A percentile compares a stretch with the other conserved stretches of the same genome.
Evolutionary conservation across 768 basidiomycete genomes (phyloP).

Genomic region (Leccinum subgranulosum): DNA sequence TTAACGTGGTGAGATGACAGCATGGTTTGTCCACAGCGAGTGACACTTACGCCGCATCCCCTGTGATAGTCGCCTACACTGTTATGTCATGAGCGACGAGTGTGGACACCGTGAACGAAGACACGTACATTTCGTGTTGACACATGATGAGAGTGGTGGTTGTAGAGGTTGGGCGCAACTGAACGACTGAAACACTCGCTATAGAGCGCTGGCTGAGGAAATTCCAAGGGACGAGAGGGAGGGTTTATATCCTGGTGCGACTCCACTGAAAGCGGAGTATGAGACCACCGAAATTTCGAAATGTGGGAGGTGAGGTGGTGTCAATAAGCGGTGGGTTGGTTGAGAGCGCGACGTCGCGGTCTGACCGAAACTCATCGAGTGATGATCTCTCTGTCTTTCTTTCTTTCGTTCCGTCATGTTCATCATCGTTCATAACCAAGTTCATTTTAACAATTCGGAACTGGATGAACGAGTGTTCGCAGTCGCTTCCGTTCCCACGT

Average conservation of each 20-base stretch:
- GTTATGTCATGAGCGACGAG: slow-evolving; percentile 6
- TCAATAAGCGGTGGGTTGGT: neutral
- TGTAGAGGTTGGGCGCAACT: neutral
- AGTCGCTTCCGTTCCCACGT: neutral
- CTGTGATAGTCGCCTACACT: slow-evolving; percentile 37
- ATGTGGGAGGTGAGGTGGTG: slow-evolving; percentile 6
- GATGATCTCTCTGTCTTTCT: neutral
- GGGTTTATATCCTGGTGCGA: slow-evolving; percentile 9
- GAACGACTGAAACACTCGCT: neutral
- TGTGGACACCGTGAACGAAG: neutral
- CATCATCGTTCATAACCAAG: neutral
- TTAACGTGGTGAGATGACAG: slow-evolving; percentile 5
- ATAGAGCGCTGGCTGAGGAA: neutral
- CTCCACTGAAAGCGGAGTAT: slow-evolving; percentile 8
- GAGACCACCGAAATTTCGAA: neutral
- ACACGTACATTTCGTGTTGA: slow-evolving; percentile 35
- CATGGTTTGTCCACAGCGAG: neutral
- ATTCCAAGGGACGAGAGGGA: neutral
- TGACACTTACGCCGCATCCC: slow-evolving; percentile 33
- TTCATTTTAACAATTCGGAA: neutral
- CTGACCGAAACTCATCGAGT: neutral
- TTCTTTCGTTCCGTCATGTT: neutral
- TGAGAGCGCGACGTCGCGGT: neutral
- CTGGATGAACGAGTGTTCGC: neutral
- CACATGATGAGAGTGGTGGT: slow-evolving; percentile 24